These are phyloP conservation scores for Chaetoceros tenuissimus DNA, from an alignment of 108 stramenopile genomes.

Conservation along the genomic window DNA sequence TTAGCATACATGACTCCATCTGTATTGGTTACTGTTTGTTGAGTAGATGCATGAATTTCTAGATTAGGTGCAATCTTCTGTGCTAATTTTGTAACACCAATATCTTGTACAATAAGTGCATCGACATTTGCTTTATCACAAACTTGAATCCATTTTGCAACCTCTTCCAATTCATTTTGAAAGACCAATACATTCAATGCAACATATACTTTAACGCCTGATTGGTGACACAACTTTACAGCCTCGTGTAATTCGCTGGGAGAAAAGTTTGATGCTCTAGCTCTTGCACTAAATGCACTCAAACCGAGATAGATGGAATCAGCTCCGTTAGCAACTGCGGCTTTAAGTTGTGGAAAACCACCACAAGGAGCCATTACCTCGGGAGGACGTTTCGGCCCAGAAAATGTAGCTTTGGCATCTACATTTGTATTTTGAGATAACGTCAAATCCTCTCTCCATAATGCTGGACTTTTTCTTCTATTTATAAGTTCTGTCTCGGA, in stretches of 20 bases:
- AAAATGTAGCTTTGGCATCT: not conserved
- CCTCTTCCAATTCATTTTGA: conserved; percentile 53
- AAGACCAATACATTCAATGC: conserved; percentile 63
- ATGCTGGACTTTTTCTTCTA: conserved; percentile 54
- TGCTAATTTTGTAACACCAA: conserved; percentile 40
- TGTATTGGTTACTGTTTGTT: conserved; percentile 59
- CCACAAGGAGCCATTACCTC: conserved; percentile 73
- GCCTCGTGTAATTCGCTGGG: conserved; percentile 39
- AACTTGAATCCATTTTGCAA: conserved; percentile 31
- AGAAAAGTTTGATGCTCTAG: conserved; percentile 63
- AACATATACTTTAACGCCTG: conserved; percentile 54
- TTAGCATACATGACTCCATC: conserved; percentile 54
- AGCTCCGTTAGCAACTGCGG: conserved; percentile 71
- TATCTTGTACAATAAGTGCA: conserved; percentile 71
- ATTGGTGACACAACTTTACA: conserved; percentile 27
- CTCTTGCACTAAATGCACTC: conserved; percentile 57
- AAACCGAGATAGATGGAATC: conserved; percentile 64
- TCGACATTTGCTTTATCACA: conserved; percentile 50
- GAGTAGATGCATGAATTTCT: conserved; percentile 64
- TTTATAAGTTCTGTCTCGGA: conserved; percentile 18
- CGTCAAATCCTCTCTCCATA: conserved; percentile 53
- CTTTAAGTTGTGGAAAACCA: conserved; percentile 59
- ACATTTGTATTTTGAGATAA: conserved; percentile 8
- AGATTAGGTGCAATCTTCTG: conserved; percentile 35
- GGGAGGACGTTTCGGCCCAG: conserved; percentile 23